phyloP scores from a whole-genome alignment of 1,284 basidiomycete genomes.

The Moesziomyces globuligerus region DNA sequence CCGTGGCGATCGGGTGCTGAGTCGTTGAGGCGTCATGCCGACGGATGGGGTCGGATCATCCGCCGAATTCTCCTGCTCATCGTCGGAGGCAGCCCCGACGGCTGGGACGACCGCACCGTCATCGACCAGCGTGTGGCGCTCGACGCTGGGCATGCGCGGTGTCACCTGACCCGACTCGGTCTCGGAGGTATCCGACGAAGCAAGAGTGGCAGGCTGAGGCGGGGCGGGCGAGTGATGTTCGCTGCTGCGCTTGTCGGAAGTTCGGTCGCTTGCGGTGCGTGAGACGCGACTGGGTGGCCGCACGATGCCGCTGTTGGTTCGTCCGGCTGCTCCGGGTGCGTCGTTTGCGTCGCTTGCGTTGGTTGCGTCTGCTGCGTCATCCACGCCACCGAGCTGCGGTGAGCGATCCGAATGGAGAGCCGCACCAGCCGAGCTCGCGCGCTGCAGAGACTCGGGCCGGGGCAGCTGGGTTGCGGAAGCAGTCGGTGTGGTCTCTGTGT shows the following conservation, averaged over 20 bases:
- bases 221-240: constrained; percentile 21
- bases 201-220: constrained; percentile 9
- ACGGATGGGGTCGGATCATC: constrained; percentile 25
- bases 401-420: constrained; percentile 15
- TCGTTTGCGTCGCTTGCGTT: too few species aligned
- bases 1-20: constrained; percentile 28
- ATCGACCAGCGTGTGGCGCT: constrained; percentile 44
- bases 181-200: constrained; percentile 22
- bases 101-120: neutral
- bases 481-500: neutral
- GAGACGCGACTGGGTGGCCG: constrained; percentile 32
- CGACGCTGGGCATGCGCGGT: constrained; percentile 26
- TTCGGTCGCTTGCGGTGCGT: constrained; percentile 26
- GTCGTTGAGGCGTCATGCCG: constrained; percentile 30
- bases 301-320: constrained; percentile 7
- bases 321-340: constrained; percentile 6
- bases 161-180: constrained; percentile 29
- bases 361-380: constrained; percentile 13
- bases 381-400: neutral
- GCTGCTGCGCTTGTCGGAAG: constrained; percentile 10
- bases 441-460: constrained; percentile 30
- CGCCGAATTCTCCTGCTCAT: constrained; percentile 12
- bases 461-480: neutral
- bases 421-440: constrained; percentile 36
- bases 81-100: constrained; percentile 8